Conservation (phyloP, 306 rosid genomes). For the Fagus sylvatica region DNA sequence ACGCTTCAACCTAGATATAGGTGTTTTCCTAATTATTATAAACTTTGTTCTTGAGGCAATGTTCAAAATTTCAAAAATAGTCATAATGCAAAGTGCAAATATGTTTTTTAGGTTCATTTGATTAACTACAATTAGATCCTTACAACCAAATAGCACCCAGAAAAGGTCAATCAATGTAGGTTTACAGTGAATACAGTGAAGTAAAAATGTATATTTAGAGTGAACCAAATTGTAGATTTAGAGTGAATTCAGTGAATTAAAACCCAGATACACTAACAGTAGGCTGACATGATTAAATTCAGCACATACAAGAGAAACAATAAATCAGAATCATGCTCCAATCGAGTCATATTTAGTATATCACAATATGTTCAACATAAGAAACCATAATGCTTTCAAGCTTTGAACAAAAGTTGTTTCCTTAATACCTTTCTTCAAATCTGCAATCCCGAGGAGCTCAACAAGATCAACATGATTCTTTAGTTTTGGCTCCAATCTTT, state of each 20-base stretch:
- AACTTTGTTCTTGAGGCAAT: too few relatives aligned
- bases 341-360: neutral
- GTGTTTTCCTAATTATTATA: neutral
- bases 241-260: neutral
- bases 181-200: neutral
- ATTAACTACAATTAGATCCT: too few relatives aligned
- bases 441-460: constrained; percentile 78
- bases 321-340: neutral
- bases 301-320: neutral
- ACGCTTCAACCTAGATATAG: neutral
- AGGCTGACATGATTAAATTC: neutral
- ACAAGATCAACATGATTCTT: constrained; percentile 88
- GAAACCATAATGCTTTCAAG: neutral
- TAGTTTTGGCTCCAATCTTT: constrained; percentile 70
- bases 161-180: neutral
- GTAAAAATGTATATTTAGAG: too few relatives aligned
- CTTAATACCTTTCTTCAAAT: constrained; percentile 62
- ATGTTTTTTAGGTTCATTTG: too few relatives aligned
- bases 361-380: neutral
- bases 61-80: neutral
- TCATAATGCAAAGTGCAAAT: neutral
- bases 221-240: neutral
- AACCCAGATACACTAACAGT: neutral
- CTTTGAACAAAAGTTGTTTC: neutral
- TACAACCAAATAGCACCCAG: too few relatives aligned